Percentiles rank a stretch among this genome's conserved stretches.
These are phyloP conservation scores for Macrophomina pseudophaseolina DNA, from an alignment of 2,329 filamentous ascomycete genomes.

Conservation along the genomic window DNA sequence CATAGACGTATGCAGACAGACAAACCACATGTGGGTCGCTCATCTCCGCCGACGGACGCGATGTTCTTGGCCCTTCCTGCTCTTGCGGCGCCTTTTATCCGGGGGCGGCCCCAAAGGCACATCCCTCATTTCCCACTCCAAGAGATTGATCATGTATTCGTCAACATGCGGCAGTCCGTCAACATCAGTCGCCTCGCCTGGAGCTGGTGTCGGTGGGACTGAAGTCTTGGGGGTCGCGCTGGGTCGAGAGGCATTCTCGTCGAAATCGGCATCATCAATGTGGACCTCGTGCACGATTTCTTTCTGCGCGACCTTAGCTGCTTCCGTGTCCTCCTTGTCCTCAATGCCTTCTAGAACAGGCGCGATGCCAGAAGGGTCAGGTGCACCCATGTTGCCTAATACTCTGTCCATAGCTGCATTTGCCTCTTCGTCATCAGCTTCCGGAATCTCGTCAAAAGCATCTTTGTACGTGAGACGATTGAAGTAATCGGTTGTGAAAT, in stretches of 20 bases:
- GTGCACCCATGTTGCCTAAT: conserved; percentile 55
- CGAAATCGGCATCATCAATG: conserved; percentile 51
- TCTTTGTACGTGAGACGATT: conserved; percentile 75
- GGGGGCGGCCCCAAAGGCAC: conserved; percentile 23
- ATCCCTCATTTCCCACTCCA: conserved; percentile 27
- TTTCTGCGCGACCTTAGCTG: conserved; percentile 84
- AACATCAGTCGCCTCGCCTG: background rate
- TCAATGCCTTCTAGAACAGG: conserved; percentile 86
- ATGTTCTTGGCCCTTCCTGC: conserved; percentile 23
- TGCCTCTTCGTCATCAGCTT: conserved; percentile 50
- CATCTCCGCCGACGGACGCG: conserved; percentile 23
- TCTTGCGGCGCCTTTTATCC: conserved; percentile 25
- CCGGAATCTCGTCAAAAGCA: conserved; percentile 61
- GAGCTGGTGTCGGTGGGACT: conserved; percentile 22
- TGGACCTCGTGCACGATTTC: conserved; percentile 71
- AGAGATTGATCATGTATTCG: conserved; percentile 24
- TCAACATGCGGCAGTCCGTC: conserved; percentile 23
- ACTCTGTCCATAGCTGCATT: conserved; percentile 86
- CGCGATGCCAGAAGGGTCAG: conserved; percentile 66
- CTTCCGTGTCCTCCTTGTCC: conserved; percentile 87
- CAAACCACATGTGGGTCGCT: background rate
- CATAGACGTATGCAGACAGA: background rate
- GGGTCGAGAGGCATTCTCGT: conserved; percentile 36
- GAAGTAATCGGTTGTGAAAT: conserved; percentile 97
- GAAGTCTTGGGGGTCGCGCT: conserved; percentile 31